Evolutionary conservation across 306 rosid genomes (phyloP), one percentile per base, ranked within the genome.

Genomic region (Quercus dentata): DNA sequence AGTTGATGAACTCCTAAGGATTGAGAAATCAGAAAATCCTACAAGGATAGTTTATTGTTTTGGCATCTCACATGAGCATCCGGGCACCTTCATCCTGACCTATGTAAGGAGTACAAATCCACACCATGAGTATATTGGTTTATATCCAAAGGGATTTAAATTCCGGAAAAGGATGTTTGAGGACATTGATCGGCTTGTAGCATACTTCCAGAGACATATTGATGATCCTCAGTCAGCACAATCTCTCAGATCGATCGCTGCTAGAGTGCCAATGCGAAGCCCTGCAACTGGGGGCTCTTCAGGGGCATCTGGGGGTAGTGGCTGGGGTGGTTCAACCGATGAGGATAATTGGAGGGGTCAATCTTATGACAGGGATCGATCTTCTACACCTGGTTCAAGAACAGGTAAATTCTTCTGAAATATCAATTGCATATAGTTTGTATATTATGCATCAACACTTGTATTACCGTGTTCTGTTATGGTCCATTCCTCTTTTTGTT

Each of bases 241-340:
- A 33, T 95, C 99, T 63, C 90, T 95, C 58, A 93, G 99, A 87
- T 95, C 99, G 21, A 92, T 95, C 31, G 98, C 99, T 86, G 99
- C 99, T 19, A 91, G 92, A 97, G 99, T 95, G 44, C 99, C 98
- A 13, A 95, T 95, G 93, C 89, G 99, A 76, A 95, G 99, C 83
- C 99, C 98, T 72, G 96, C 98, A n/a, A 70, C 92, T 74, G 98
- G 97, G 74, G 97, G 95, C 80, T 92, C 99, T 56, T 91, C 97
- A 1, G 97, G 92, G 75, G 88, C 88, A 78, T 90, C 97, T 25
- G 90, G 19, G 13, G 99, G 94, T 76, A 85, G 97, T 78, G 90
- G 94, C 56, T 92, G 97, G 97, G 95, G 97, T 62, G 92, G 93
- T 80, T 88, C 97, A 59, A 81, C 85, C 15, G 82, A 75, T 57